These are phyloP conservation scores for Xylariaceae sp. DNA, from an alignment of 2,329 filamentous ascomycete species.

Conservation along the genomic window DNA sequence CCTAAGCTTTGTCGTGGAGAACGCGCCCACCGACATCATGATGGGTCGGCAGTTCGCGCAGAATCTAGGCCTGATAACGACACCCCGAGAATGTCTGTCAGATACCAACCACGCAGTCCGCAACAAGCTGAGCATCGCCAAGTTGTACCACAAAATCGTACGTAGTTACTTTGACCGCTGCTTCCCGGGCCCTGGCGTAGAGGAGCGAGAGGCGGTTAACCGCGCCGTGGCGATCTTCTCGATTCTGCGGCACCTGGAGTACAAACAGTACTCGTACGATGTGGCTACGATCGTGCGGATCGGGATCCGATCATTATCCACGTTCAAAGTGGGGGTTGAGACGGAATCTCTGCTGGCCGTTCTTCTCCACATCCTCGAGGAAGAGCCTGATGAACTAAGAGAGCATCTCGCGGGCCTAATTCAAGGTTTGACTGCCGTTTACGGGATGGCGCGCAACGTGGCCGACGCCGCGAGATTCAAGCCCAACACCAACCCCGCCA, in stretches of 20 bases:
- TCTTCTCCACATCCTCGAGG: slow-evolving; percentile 54
- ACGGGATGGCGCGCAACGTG: slow-evolving; percentile 41
- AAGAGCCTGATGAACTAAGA: slow-evolving; percentile 54
- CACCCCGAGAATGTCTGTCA: slow-evolving; percentile 38
- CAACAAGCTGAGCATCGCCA: slow-evolving; percentile 37
- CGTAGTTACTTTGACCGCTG: slow-evolving; percentile 49
- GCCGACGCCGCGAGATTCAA: slow-evolving; percentile 23
- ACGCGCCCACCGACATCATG: slow-evolving; percentile 22
- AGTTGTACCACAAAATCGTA: slow-evolving; percentile 42
- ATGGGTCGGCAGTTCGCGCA: slow-evolving; percentile 38
- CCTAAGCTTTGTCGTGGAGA: slow-evolving; percentile 30
- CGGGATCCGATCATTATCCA: slow-evolving; percentile 55
- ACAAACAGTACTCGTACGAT: slow-evolving; percentile 60
- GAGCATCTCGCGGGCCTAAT: slow-evolving; percentile 58
- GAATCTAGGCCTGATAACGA: slow-evolving; percentile 38
- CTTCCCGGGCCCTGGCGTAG: slow-evolving; percentile 42
- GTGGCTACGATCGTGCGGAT: slow-evolving; percentile 55
- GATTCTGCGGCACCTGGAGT: slow-evolving; percentile 57
- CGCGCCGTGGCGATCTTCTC: slow-evolving; percentile 57
- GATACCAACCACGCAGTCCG: slow-evolving; percentile 37
- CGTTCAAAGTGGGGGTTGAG: slow-evolving; percentile 50
- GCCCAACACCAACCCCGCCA: not conserved
- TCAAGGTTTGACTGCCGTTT: slow-evolving; percentile 49
- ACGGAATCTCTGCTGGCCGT: slow-evolving; percentile 56
- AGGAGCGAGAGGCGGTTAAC: slow-evolving; percentile 44